phyloP scores from a whole-genome alignment of 306 rosid genomes.

The Rubus idaeus region DNA sequence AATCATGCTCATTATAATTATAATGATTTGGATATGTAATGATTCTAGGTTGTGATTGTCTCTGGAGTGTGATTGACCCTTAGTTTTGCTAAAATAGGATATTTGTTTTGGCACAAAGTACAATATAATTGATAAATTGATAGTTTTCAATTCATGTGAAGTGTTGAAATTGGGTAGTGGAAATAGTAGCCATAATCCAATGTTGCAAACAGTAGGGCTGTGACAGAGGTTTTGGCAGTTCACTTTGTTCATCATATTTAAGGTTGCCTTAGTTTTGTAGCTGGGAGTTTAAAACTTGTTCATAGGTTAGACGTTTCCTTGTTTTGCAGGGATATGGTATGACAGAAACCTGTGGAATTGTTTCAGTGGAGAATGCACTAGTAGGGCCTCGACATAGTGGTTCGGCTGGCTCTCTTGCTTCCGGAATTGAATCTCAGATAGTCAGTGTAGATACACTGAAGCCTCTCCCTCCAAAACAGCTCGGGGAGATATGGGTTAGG shows the following conservation, averaged over 20 bases:
- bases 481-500: conserved; percentile 92
- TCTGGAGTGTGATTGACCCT: not conserved
- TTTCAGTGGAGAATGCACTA: conserved; percentile 48
- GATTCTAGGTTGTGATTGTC: too few relatives aligned
- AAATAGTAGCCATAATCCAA: not conserved
- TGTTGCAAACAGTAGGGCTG: not conserved
- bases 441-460: conserved; percentile 70
- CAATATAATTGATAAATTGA: not conserved
- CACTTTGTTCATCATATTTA: not conserved
- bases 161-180: not conserved
- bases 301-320: conserved; percentile 1
- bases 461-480: conserved; percentile 79
- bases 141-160: not conserved
- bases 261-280: not conserved
- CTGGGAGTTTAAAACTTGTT: not conserved
- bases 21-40: not conserved
- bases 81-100: not conserved
- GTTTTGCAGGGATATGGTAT: conserved; percentile 78
- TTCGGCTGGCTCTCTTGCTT: conserved; percentile 64
- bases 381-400: conserved; percentile 62
- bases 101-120: too few relatives aligned
- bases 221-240: not conserved
- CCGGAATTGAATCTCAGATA: conserved; percentile 80
- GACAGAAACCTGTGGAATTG: conserved; percentile 88
- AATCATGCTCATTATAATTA: not conserved